Evolutionary conservation across 108 stramenopile species (phyloP).

Genomic region (Cyclotella atomus): DNA sequence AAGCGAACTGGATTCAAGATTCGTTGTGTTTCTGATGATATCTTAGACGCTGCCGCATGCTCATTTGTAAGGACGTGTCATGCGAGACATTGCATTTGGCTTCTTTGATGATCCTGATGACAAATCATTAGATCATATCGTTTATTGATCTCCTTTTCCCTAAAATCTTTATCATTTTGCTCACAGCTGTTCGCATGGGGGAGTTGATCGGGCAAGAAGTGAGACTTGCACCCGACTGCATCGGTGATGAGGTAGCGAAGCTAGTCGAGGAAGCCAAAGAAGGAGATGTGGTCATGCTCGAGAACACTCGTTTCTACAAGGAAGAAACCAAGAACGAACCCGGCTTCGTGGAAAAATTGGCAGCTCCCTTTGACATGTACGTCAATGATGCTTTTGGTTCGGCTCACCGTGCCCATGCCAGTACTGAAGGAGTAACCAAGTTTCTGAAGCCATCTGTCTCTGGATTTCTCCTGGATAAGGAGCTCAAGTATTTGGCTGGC

Average conservation of each 20-base stretch:
- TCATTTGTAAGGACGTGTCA: too few species aligned
- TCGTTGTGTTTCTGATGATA: too few species aligned
- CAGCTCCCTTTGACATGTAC: slow-evolving; percentile 89
- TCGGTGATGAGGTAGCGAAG: slow-evolving; percentile 91
- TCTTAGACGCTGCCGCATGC: too few species aligned
- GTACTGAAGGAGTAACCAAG: slow-evolving; percentile 98
- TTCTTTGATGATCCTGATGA: too few species aligned
- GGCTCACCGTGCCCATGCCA: slow-evolving; percentile 99
- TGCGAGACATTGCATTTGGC: too few species aligned
- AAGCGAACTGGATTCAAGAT: too few species aligned
- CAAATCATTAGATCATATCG: too few species aligned
- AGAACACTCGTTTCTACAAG: slow-evolving; percentile 99
- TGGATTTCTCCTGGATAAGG: slow-evolving; percentile 97
- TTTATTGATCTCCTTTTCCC: too few species aligned
- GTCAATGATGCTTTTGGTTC: slow-evolving; percentile 99
- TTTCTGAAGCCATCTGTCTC: slow-evolving; percentile 88
- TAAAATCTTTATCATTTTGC: not conserved
- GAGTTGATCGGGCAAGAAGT: slow-evolving; percentile 93
- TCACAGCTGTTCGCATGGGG: slow-evolving; percentile 83
- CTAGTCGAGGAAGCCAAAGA: slow-evolving; percentile 80
- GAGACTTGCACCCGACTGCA: slow-evolving; percentile 95
- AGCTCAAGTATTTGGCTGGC: slow-evolving; percentile 98
- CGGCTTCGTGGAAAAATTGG: slow-evolving; percentile 90
- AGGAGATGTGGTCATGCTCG: slow-evolving; percentile 97
- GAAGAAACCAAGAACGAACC: slow-evolving; percentile 95